Conservation (phyloP, 2,329 filamentous ascomycete genomes). For the Pyricularia sp. region DNA sequence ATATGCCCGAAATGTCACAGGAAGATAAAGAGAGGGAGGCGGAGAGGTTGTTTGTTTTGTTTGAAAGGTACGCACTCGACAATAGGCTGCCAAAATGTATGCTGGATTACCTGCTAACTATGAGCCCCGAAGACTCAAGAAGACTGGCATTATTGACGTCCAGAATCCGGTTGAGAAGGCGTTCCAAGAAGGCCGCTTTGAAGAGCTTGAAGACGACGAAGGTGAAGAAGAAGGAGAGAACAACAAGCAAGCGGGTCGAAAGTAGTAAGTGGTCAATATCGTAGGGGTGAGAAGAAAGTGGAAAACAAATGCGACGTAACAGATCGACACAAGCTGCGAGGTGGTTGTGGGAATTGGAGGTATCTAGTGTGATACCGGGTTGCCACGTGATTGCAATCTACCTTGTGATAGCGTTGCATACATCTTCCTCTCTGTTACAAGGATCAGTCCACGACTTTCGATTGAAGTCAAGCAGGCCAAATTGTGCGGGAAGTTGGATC, state of each 20-base stretch:
- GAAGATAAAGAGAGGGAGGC: slow-evolving; percentile 90
- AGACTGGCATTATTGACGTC: slow-evolving; percentile 63
- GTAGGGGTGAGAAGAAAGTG: too few species aligned
- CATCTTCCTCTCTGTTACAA: too few species aligned
- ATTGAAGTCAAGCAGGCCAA: too few species aligned
- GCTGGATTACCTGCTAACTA: background rate
- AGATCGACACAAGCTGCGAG: too few species aligned
- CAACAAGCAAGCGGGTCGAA: slow-evolving; percentile 12
- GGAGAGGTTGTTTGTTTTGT: slow-evolving; percentile 77
- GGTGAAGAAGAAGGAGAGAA: slow-evolving; percentile 23
- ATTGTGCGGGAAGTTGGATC: too few species aligned
- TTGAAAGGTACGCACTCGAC: slow-evolving; percentile 52
- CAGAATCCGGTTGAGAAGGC: slow-evolving; percentile 68
- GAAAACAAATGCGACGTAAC: too few species aligned
- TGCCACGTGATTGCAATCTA: too few species aligned
- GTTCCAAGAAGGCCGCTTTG: slow-evolving; percentile 53
- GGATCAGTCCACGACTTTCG: too few species aligned
- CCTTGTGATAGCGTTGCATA: too few species aligned
- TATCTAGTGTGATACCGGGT: too few species aligned
- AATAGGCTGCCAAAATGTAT: background rate
- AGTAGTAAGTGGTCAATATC: background rate
- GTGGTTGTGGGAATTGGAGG: too few species aligned
- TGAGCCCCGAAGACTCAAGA: slow-evolving; percentile 38
- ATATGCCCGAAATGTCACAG: slow-evolving; percentile 64
- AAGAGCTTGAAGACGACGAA: slow-evolving; percentile 52